Conservation (phyloP, 1,284 basidiomycete genomes). For the Abortiporus biennis region DNA sequence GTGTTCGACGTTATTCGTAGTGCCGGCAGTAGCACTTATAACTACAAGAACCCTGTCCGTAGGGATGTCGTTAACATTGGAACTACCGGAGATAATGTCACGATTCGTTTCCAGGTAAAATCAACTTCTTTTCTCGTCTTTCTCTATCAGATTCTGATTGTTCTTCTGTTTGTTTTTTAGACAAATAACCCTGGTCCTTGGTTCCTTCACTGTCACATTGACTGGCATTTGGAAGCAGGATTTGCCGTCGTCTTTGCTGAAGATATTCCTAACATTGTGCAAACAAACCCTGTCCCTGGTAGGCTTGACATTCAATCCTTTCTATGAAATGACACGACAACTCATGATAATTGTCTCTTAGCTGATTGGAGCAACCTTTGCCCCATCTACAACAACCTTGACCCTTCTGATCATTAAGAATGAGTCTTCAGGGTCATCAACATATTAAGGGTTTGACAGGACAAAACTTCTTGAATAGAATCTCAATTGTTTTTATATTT, state of each 20-base stretch:
- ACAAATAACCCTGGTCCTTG: constrained; percentile 26
- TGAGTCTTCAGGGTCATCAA: no score
- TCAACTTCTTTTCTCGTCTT: background rate
- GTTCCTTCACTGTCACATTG: constrained; percentile 29
- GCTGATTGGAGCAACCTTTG: constrained; percentile 15
- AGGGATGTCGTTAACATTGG: constrained; percentile 27
- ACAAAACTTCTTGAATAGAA: no score
- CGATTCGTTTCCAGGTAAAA: constrained; percentile 22
- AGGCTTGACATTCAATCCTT: constrained; percentile 5
- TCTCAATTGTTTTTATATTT: no score
- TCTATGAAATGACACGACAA: background rate
- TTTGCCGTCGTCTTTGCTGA: constrained; percentile 27
- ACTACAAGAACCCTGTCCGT: constrained; percentile 26
- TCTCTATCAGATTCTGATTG: no score
- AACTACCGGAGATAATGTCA: constrained; percentile 23
- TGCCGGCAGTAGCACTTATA: constrained; percentile 20
- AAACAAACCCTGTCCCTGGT: constrained; percentile 14
- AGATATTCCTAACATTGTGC: constrained; percentile 15
- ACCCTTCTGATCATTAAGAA: constrained; percentile 10
- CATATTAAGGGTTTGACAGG: no score
- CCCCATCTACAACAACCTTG: constrained; percentile 14
- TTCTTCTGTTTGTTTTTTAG: no score
- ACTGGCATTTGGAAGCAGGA: constrained; percentile 24
- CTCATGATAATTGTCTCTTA: constrained; percentile 2
- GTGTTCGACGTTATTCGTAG: constrained; percentile 23